These are phyloP conservation scores for Neofusicoccum ribis DNA, from an alignment of 2,329 filamentous ascomycete species.

Conservation along the genomic window DNA sequence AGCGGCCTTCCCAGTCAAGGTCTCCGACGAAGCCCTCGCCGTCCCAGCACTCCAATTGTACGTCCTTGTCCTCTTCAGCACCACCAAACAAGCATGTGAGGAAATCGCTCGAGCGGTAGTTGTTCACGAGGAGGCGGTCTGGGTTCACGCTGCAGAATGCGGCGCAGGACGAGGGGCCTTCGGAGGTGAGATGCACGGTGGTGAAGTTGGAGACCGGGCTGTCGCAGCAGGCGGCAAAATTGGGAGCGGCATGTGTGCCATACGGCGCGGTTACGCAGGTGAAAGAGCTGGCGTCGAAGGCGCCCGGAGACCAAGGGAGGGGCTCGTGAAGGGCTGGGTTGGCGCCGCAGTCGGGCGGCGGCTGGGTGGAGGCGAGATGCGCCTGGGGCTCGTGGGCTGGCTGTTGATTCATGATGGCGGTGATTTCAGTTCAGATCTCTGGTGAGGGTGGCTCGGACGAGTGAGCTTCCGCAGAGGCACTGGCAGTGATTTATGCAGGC, in stretches of 20 bases:
- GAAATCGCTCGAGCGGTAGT: background rate
- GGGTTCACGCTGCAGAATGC: slow-evolving; percentile 1
- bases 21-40: background rate
- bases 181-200: background rate
- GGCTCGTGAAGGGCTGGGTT: background rate
- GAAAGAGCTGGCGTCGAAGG: background rate
- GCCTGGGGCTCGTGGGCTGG: background rate
- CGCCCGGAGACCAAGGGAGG: background rate
- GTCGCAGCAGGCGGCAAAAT: slow-evolving; percentile 4
- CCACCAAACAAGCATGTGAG: background rate
- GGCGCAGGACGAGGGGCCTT: slow-evolving; percentile 6
- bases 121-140: background rate
- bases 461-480: background rate
- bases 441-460: no score
- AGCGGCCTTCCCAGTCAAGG: background rate
- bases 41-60: background rate
- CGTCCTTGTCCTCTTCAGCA: background rate
- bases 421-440: no score
- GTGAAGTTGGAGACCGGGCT: background rate
- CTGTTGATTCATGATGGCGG: background rate
- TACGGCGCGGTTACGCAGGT: slow-evolving; percentile 2
- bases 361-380: background rate
- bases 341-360: slow-evolving; percentile 2
- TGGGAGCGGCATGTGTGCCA: background rate
- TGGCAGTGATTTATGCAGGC: background rate